phyloP scores from a whole-genome alignment of 306 rosid species.

The Corylus avellana region DNA sequence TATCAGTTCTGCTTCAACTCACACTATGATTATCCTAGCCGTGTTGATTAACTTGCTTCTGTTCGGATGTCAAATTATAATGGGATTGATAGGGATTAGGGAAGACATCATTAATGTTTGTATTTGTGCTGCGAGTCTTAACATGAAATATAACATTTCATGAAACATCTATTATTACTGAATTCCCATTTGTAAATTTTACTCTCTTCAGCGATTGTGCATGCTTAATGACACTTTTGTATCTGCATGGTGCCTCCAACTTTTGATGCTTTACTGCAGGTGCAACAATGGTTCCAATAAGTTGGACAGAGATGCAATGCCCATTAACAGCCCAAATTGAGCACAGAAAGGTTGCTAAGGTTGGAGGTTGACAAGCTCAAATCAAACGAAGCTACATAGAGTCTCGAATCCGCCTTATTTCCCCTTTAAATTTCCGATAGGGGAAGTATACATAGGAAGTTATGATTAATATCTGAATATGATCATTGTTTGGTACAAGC shows the following conservation, averaged over 20 bases:
- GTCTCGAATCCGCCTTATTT: neutral
- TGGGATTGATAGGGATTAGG: neutral
- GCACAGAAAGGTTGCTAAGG: constrained; percentile 88
- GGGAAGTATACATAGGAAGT: neutral
- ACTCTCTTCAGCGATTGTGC: neutral
- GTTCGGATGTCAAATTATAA: neutral
- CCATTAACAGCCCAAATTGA: constrained; percentile 82
- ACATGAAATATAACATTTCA: neutral
- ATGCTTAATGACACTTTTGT: neutral
- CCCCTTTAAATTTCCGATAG: neutral
- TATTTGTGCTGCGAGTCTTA: neutral
- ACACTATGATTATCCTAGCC: neutral
- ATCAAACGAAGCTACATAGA: neutral
- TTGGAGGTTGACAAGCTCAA: constrained; percentile 47
- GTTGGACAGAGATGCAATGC: constrained; percentile 97
- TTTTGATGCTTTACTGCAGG: constrained; percentile 43
- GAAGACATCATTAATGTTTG: neutral
- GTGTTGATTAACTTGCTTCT: neutral
- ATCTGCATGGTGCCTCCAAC: constrained; percentile 16
- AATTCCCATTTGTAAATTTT: constrained; percentile 1
- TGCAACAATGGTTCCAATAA: constrained; percentile 76
- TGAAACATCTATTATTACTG: constrained; percentile 6
- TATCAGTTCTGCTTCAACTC: neutral
- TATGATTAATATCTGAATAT: neutral
- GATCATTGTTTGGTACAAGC: neutral